A percentile compares a stretch with the other conserved stretches of the same genome.
phyloP scores from a whole-genome alignment of 176 grass and related monocot genomes.

The Oryza australiensis region DNA sequence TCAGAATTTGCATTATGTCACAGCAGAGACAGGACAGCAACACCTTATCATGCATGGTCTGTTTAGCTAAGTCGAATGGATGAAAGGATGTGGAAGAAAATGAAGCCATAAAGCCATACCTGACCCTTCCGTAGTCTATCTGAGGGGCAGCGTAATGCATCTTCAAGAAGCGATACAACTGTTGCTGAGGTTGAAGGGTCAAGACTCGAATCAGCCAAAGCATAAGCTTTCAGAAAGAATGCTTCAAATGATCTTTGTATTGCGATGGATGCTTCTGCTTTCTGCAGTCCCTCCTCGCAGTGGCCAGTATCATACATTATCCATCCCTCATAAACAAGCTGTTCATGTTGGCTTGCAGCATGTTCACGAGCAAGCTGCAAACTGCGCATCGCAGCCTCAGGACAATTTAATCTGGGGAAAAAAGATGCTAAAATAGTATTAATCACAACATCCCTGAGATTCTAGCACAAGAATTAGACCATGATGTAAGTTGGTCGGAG shows the following conservation, averaged over 20 bases:
- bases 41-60: neutral
- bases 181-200: constrained; percentile 74
- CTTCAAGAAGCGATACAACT: constrained; percentile 86
- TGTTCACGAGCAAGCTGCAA: constrained; percentile 78
- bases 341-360: constrained; percentile 72
- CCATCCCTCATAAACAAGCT: constrained; percentile 88
- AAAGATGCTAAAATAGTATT: constrained; percentile 11
- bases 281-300: constrained; percentile 79
- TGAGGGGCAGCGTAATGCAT: constrained; percentile 84
- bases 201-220: constrained; percentile 73
- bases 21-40: neutral
- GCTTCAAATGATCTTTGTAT: constrained; percentile 94
- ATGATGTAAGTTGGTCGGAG: constrained; percentile 4
- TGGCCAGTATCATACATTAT: constrained; percentile 94
- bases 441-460: constrained; percentile 12
- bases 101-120: constrained; percentile 40
- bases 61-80: neutral
- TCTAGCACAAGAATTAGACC: neutral
- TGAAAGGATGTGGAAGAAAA: constrained; percentile 6
- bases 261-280: constrained; percentile 83
- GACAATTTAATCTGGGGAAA: constrained; percentile 78
- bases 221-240: constrained; percentile 95
- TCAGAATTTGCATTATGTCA: constrained; percentile 11
- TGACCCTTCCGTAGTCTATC: constrained; percentile 94
- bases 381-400: constrained; percentile 88